phyloP scores from a whole-genome alignment of 2,329 filamentous ascomycete species.

The Curvularia sp. region DNA sequence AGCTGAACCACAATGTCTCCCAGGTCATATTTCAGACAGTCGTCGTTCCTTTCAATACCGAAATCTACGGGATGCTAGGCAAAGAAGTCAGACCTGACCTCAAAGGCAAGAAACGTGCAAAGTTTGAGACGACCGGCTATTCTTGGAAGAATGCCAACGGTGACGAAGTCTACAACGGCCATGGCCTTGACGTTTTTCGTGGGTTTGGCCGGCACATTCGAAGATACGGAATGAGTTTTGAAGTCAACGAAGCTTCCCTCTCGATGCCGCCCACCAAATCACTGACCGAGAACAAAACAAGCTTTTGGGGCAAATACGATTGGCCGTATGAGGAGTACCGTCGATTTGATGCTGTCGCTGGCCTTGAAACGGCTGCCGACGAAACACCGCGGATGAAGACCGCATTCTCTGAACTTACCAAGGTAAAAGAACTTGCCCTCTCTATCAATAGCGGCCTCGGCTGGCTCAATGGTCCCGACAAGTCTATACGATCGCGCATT shows the following conservation, averaged over 20 bases:
- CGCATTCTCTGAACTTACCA: slow-evolving; percentile 64
- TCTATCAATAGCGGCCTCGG: slow-evolving; percentile 73
- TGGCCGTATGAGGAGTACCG: slow-evolving; percentile 69
- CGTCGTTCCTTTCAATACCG: slow-evolving; percentile 70
- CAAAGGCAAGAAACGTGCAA: slow-evolving; percentile 48
- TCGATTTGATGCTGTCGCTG: slow-evolving; percentile 66
- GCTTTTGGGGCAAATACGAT: slow-evolving; percentile 70
- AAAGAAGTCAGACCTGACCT: slow-evolving; percentile 46
- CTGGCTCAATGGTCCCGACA: slow-evolving; percentile 69
- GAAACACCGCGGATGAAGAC: slow-evolving; percentile 67
- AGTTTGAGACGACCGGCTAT: slow-evolving; percentile 37
- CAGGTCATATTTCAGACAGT: slow-evolving; percentile 67
- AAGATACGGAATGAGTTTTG: slow-evolving; percentile 72
- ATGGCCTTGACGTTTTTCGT: slow-evolving; percentile 68
- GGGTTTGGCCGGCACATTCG: slow-evolving; percentile 67
- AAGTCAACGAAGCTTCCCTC: slow-evolving; percentile 65
- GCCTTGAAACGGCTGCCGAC: slow-evolving; percentile 69
- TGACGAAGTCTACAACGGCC: slow-evolving; percentile 60
- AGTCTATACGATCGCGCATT: slow-evolving; percentile 58
- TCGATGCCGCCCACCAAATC: slow-evolving; percentile 63
- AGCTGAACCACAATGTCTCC: slow-evolving; percentile 66
- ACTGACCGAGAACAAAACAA: slow-evolving; percentile 61
- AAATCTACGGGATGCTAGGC: slow-evolving; percentile 65
- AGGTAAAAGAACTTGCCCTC: slow-evolving; percentile 69
- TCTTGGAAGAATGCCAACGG: slow-evolving; percentile 55